phyloP scores from a whole-genome alignment of 257 asterid species.

The Agastache rugosa region DNA sequence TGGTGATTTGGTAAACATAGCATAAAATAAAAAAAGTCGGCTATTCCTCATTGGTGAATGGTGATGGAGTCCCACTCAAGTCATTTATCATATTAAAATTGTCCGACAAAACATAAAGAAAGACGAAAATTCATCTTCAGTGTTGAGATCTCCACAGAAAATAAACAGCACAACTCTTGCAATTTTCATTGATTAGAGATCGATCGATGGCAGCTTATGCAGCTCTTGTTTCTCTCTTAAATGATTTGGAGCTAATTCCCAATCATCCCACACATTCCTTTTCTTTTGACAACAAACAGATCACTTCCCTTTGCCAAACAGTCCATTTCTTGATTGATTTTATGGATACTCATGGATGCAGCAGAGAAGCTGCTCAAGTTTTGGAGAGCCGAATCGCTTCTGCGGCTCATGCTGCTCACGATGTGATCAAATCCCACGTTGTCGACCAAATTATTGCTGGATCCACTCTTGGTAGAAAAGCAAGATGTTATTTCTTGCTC shows the following conservation, averaged over 20 bases:
- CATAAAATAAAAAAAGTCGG: too few relatives aligned
- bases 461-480: background rate
- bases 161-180: background rate
- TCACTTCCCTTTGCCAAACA: background rate
- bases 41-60: too few relatives aligned
- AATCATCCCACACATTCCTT: slow-evolving; percentile 17
- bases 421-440: background rate
- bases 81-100: too few relatives aligned
- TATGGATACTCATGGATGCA: background rate
- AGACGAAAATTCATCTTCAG: too few relatives aligned
- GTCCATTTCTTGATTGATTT: slow-evolving; percentile 14
- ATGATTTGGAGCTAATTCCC: background rate
- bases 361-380: background rate
- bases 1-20: too few relatives aligned
- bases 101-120: too few relatives aligned
- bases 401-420: slow-evolving; percentile 15
- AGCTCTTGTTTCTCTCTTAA: slow-evolving; percentile 21
- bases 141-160: background rate
- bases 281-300: background rate
- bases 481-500: background rate
- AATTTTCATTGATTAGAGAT: background rate
- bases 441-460: background rate
- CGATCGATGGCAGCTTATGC: slow-evolving; percentile 25
- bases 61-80: too few relatives aligned
- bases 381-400: slow-evolving; percentile 22